Conservation (phyloP, 2,329 filamentous ascomycete species). For the Botrytis cinerea region DNA sequence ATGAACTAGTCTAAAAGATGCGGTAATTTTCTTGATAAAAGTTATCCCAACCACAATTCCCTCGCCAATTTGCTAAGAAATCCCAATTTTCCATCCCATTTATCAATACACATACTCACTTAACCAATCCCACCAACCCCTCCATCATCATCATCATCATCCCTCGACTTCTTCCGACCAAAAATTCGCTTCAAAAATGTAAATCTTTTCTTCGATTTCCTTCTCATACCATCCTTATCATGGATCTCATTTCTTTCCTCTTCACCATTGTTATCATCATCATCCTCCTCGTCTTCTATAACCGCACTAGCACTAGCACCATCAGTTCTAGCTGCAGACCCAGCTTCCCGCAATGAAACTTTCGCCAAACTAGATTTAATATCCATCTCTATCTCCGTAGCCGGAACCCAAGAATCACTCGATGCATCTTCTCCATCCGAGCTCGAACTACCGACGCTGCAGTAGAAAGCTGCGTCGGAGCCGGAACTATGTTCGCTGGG, state of each 20-base stretch:
- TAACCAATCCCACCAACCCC: background rate
- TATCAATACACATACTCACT: background rate
- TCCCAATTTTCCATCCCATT: background rate
- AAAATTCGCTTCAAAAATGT: background rate
- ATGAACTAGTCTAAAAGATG: background rate
- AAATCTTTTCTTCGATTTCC: background rate
- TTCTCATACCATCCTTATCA: background rate
- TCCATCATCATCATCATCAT: too few relatives aligned
- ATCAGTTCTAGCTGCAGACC: background rate
- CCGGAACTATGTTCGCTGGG: constrained; percentile 6
- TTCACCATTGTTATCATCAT: too few relatives aligned
- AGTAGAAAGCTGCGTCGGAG: background rate
- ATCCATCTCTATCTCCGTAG: rapidly evolving
- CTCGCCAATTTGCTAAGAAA: background rate
- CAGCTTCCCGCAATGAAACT: background rate
- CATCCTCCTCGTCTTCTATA: too few relatives aligned
- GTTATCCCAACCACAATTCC: too few relatives aligned
- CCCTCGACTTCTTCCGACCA: background rate
- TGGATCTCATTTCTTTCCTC: background rate
- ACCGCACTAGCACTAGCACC: background rate
- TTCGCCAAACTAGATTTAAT: background rate
- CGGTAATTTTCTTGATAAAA: background rate
- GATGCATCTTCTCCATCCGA: background rate
- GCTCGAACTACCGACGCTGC: background rate
- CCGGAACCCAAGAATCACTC: rapidly evolving